Percentiles rank a stretch among this genome's conserved stretches.
phyloP scores from a whole-genome alignment of 2,329 filamentous ascomycete genomes.

The Hymenotorrendiella dingleyae region DNA sequence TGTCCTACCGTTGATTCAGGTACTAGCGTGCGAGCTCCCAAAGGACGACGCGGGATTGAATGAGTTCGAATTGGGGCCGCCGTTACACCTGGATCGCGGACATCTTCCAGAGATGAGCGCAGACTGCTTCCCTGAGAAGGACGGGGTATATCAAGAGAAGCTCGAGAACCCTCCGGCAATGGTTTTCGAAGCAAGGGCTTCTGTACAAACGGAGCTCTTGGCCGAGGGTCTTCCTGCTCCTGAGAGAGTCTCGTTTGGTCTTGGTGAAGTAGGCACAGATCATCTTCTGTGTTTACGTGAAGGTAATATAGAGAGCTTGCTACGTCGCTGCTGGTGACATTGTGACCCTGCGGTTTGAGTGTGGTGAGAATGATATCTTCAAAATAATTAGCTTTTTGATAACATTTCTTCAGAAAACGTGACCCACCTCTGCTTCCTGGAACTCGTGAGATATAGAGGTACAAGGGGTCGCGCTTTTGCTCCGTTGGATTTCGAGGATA shows the following conservation, averaged over 20 bases:
- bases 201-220: background rate
- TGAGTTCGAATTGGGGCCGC: too few relatives aligned
- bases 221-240: slow-evolving; percentile 1
- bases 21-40: slow-evolving; percentile 18
- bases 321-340: slow-evolving; percentile 82
- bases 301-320: slow-evolving; percentile 86
- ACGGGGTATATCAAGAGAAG: slow-evolving; percentile 19
- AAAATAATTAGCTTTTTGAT: slow-evolving; percentile 8
- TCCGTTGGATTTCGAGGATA: slow-evolving; percentile 75
- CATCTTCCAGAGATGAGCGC: background rate
- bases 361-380: slow-evolving; percentile 88
- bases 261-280: slow-evolving; percentile 38
- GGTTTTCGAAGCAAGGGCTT: slow-evolving; percentile 29
- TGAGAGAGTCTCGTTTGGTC: slow-evolving; percentile 12
- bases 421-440: slow-evolving; percentile 77
- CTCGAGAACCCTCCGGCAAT: slow-evolving; percentile 23
- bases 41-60: slow-evolving; percentile 8
- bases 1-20: slow-evolving; percentile 10
- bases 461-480: slow-evolving; percentile 62
- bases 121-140: background rate
- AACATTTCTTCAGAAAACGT: too few relatives aligned
- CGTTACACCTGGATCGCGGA: too few relatives aligned
- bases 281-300: slow-evolving; percentile 64
- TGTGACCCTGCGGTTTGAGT: slow-evolving; percentile 80
- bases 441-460: slow-evolving; percentile 88